Evolutionary conservation across 2,329 filamentous ascomycete genomes (phyloP).

Genomic region (Lecanicillium sp.): DNA sequence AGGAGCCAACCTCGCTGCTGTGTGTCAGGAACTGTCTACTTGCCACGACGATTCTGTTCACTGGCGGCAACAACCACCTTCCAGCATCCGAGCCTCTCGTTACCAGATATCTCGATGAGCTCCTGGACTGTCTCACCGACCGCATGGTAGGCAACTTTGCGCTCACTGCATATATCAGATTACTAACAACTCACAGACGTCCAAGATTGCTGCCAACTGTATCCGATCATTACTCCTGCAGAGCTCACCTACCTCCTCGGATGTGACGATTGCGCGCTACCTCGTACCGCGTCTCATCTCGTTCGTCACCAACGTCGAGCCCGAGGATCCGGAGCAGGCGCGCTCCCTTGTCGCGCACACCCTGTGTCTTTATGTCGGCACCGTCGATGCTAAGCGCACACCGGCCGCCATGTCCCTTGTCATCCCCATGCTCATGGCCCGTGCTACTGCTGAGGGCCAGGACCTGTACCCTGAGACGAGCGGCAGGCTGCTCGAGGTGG

Average conservation of each 20-base stretch:
- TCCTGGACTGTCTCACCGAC: constrained; percentile 77
- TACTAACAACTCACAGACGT: constrained; percentile 48
- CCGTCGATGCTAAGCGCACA: constrained; percentile 38
- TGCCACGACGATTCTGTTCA: constrained; percentile 83
- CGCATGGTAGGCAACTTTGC: constrained; percentile 58
- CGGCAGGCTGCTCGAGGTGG: constrained; percentile 70
- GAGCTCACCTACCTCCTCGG: constrained; percentile 54
- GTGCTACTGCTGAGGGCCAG: constrained; percentile 60
- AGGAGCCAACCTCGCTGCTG: constrained; percentile 66
- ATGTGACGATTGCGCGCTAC: constrained; percentile 67
- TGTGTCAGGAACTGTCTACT: constrained; percentile 93
- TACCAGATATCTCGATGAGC: constrained; percentile 67
- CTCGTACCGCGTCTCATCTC: constrained; percentile 68
- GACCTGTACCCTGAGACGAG: constrained; percentile 67
- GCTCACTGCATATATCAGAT: not conserved
- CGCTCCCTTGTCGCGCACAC: constrained; percentile 66
- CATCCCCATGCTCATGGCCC: constrained; percentile 67
- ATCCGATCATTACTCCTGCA: constrained; percentile 75
- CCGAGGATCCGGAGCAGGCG: constrained; percentile 74
- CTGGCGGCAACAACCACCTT: constrained; percentile 68
- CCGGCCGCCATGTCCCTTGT: constrained; percentile 66
- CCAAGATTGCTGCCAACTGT: constrained; percentile 86
- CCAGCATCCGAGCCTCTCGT: constrained; percentile 70
- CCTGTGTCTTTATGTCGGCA: constrained; percentile 63
- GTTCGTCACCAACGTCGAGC: constrained; percentile 64